Evolutionary conservation across 306 rosid species (phyloP).

Genomic region (Trichosanthes cucumerina): DNA sequence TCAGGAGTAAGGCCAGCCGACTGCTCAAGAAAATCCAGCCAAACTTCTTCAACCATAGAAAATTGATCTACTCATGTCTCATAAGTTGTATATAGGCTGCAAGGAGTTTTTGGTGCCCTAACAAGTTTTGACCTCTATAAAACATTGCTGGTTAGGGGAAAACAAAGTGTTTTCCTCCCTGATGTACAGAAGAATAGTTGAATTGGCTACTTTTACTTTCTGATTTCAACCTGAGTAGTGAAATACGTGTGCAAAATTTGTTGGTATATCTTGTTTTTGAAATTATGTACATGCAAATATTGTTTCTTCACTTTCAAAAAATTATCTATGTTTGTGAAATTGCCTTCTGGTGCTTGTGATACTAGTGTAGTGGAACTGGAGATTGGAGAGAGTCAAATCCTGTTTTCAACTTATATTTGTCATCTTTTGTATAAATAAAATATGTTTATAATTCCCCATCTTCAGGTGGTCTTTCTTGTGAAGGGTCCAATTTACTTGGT

Average conservation of each 20-base stretch:
- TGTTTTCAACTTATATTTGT: background rate
- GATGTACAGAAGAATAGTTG: background rate
- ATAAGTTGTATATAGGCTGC: background rate
- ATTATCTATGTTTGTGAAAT: background rate
- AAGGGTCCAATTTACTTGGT: conserved; percentile 94
- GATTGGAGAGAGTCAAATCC: background rate
- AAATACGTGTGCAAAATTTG: background rate
- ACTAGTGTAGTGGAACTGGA: background rate
- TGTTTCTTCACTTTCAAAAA: background rate
- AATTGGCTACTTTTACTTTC: background rate
- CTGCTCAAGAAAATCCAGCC: too few relatives aligned
- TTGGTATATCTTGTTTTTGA: background rate
- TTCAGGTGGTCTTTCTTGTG: conserved; percentile 84
- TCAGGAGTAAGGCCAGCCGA: too few relatives aligned
- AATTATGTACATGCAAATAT: background rate
- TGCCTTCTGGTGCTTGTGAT: background rate
- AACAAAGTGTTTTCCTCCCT: background rate
- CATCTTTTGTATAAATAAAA: background rate
- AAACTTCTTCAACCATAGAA: too few relatives aligned
- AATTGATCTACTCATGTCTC: too few relatives aligned
- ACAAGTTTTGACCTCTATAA: background rate
- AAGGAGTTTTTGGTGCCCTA: background rate
- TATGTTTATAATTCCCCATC: conserved; percentile 11
- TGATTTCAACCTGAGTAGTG: background rate
- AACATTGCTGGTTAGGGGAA: background rate